Base-by-base conservation (phyloP, 805 yeast genomes). In the Candida verbasci region DNA sequence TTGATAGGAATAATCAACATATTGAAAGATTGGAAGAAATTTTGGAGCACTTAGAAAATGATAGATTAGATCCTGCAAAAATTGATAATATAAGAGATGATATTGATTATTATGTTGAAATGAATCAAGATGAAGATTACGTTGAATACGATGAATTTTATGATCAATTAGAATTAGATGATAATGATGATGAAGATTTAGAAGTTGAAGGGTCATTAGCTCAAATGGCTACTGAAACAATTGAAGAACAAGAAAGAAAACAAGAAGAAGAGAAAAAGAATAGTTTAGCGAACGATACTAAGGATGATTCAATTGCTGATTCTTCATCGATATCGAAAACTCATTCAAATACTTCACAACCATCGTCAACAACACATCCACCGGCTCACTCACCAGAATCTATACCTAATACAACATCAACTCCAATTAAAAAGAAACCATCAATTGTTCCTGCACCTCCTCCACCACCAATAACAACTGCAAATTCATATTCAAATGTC, bases 61-160 rank as follows among this genome's bases (percentile, higher is more conserved):
- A 86, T 44, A 82, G 77, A 31, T 62, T 93, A 44, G 87, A 82
- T 24, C 82, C 88, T 2, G 94, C 84, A 14, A 74, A 76, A 35
- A 78, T 91, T 8, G 81, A 81, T 48, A 81, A 72, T 16, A 76
- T 87, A 39, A 80, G 82, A 54, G 97, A 91, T 36, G 97, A 91
- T 57, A 84, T 91, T 56, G 85, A 77, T 48, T 91, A 93, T 63
- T 89, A 86, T 58, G 93, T 93, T 21, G 97, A 93, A 48, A 84
- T 87, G 44, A 91, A 91, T 54, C 93, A 84, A 58, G 96, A 88
- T 38, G 89, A 80, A 4, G 96, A 89, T 51, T 91, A 88, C 57
- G 82, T 89, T 23, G 97, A 88, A 53, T 95, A 91, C 58, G 96
- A 89, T 49, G 88, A 86, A 10, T 76, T 91, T 42, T 93, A 91